Conservation (phyloP, 805 yeast species). For the Teunomyces atbi region DNA sequence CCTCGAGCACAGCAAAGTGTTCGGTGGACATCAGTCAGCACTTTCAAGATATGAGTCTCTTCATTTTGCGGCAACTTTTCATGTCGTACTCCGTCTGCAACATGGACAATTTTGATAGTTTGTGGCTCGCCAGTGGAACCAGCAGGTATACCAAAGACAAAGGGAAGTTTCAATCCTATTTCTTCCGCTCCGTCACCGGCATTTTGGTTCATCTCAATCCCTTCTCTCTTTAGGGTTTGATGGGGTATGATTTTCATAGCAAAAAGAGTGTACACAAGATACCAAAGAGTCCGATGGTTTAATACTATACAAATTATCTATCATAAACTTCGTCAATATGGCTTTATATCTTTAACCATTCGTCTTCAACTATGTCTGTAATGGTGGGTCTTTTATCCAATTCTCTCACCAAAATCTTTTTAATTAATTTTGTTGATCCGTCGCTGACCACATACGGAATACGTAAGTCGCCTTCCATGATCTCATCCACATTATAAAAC, state of each 20-base stretch:
- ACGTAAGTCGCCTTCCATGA: conserved; percentile 82
- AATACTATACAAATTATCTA: neutral
- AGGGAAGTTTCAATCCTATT: neutral
- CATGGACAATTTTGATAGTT: conserved; percentile 14
- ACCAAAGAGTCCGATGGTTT: no score
- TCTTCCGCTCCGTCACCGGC: neutral
- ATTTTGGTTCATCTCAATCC: neutral
- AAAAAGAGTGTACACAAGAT: neutral
- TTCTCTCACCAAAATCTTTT: conserved; percentile 65
- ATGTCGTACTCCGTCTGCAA: conserved; percentile 5
- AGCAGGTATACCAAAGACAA: neutral
- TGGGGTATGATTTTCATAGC: no score
- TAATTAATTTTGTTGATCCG: conserved; percentile 59
- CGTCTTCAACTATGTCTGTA: conserved; percentile 63
- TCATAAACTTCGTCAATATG: conserved; percentile 2
- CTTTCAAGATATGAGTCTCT: conserved; percentile 8
- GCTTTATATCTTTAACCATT: conserved; percentile 49
- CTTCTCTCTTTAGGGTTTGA: no score
- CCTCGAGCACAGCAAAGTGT: conserved; percentile 7
- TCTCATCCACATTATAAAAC: conserved; percentile 92
- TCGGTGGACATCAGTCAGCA: conserved; percentile 6
- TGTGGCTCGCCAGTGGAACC: conserved; percentile 4
- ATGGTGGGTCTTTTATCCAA: conserved; percentile 69
- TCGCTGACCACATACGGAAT: conserved; percentile 67
- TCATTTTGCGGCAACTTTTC: conserved; percentile 2